A percentile compares a stretch with the other conserved stretches of the same genome.
phyloP scores from a whole-genome alignment of 768 basidiomycete species.

The Termitomyces sp. region DNA sequence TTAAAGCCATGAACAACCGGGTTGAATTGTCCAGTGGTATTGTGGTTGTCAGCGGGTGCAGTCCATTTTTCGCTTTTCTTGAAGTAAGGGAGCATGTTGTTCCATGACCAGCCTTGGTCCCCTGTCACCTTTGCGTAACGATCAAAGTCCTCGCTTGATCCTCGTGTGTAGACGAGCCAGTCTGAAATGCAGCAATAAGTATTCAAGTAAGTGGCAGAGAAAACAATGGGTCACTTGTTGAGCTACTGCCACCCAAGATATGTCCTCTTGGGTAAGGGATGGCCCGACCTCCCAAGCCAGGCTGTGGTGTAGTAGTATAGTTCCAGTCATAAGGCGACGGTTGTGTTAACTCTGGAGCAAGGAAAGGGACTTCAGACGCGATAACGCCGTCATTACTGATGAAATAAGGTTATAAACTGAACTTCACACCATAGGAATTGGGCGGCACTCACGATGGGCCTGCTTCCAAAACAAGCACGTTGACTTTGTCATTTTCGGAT shows the following conservation, averaged over 20 bases:
- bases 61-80: conserved; percentile 25
- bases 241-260: conserved; percentile 22
- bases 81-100: conserved; percentile 19
- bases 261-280: conserved; percentile 20
- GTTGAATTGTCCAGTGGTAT: conserved; percentile 25
- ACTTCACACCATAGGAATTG: neutral
- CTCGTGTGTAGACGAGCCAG: conserved; percentile 21
- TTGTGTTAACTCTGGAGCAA: conserved; percentile 2
- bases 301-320: conserved; percentile 21
- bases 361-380: conserved; percentile 14
- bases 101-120: conserved; percentile 16
- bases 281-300: conserved; percentile 14
- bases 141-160: conserved; percentile 27
- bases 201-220: neutral
- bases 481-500: conserved; percentile 14
- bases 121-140: conserved; percentile 20
- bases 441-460: conserved; percentile 14
- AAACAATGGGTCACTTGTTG: conserved; percentile 15
- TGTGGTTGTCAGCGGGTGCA: conserved; percentile 22
- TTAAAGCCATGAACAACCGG: conserved; percentile 23
- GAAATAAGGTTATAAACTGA: neutral
- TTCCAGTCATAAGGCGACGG: conserved; percentile 21
- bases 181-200: neutral
- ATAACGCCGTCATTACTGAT: conserved; percentile 12
- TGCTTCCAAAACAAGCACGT: conserved; percentile 22